Evolutionary conservation across 441 rosid genomes (phyloP).

Genomic region (Brassica hybrid): DNA sequence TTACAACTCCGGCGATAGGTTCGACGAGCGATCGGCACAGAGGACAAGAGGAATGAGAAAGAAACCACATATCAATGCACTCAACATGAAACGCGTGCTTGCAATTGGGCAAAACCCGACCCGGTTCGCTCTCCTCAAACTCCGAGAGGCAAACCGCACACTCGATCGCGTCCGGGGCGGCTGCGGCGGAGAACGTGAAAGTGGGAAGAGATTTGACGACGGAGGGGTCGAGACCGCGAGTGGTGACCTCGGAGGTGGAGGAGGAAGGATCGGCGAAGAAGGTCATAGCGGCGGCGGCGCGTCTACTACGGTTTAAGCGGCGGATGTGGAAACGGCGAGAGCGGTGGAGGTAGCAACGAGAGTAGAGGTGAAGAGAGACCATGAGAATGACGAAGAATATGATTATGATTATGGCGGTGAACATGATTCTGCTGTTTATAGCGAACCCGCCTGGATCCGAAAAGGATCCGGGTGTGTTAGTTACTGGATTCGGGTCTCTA

Average conservation of each 20-base stretch:
- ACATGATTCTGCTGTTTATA: slow-evolving; percentile 65
- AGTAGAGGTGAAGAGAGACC: slow-evolving; percentile 67
- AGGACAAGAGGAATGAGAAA: slow-evolving; percentile 78
- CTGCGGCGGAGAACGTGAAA: slow-evolving; percentile 27
- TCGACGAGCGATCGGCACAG: slow-evolving; percentile 75
- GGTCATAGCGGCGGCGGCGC: slow-evolving; percentile 49
- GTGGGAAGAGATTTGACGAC: slow-evolving; percentile 21
- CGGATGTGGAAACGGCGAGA: slow-evolving; percentile 56
- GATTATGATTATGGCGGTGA: slow-evolving; percentile 58
- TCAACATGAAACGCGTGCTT: slow-evolving; percentile 2
- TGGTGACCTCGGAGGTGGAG: slow-evolving; percentile 11
- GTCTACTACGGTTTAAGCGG: slow-evolving; percentile 40
- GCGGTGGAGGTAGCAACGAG: slow-evolving; percentile 69
- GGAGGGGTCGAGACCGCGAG: slow-evolving; percentile 57
- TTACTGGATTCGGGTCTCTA: background rate
- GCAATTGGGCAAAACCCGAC: slow-evolving; percentile 54
- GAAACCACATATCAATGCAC: slow-evolving; percentile 11
- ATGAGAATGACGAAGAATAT: slow-evolving; percentile 64
- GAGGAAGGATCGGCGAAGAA: slow-evolving; percentile 45
- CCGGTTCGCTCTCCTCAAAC: slow-evolving; percentile 67
- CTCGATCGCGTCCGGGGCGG: slow-evolving; percentile 47
- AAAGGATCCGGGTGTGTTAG: background rate
- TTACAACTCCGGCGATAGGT: slow-evolving; percentile 15
- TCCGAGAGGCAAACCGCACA: slow-evolving; percentile 80
- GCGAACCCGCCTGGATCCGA: slow-evolving; percentile 39